A percentile compares a stretch with the other conserved stretches of the same genome.
Conservation (phyloP, 2,329 filamentous ascomycete genomes). For the Colletotrichum australisinense region DNA sequence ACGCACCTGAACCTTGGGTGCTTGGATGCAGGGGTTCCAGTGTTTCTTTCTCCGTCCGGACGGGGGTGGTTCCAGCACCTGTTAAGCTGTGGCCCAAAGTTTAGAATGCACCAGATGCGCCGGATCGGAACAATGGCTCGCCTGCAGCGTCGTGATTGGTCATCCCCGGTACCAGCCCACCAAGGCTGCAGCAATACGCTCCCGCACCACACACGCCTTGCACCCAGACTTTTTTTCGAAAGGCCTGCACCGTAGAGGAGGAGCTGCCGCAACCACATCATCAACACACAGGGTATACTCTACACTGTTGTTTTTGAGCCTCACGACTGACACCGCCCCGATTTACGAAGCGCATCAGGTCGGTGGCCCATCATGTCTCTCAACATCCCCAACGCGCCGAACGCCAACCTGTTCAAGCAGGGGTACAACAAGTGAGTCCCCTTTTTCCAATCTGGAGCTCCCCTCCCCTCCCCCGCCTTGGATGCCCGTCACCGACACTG, state of each 20-base stretch:
- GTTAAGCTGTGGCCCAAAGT: slow-evolving; percentile 30
- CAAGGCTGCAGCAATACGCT: slow-evolving; percentile 33
- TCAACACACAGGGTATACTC: slow-evolving; percentile 25
- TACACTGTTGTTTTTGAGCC: slow-evolving; percentile 26
- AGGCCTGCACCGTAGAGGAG: slow-evolving; percentile 18
- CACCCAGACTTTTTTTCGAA: slow-evolving; percentile 38
- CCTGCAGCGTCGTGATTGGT: slow-evolving; percentile 34
- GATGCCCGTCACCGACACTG: slow-evolving; percentile 46
- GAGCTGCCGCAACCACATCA: slow-evolving; percentile 35
- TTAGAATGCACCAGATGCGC: slow-evolving; percentile 32
- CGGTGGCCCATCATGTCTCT: slow-evolving; percentile 79
- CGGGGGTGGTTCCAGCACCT: neutral
- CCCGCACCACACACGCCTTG: slow-evolving; percentile 20
- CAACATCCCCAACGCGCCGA: slow-evolving; percentile 93
- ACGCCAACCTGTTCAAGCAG: slow-evolving; percentile 92
- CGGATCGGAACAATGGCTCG: slow-evolving; percentile 37
- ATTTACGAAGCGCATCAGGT: slow-evolving; percentile 22
- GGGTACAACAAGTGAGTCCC: slow-evolving; percentile 90
- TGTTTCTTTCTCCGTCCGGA: neutral
- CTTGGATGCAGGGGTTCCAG: slow-evolving; percentile 12
- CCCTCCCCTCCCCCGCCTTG: slow-evolving; percentile 31
- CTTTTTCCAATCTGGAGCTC: slow-evolving; percentile 36
- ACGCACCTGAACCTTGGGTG: neutral
- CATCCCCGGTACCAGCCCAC: slow-evolving; percentile 29
- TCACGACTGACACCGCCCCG: slow-evolving; percentile 17